A percentile compares a stretch with the other conserved stretches of the same genome.
Evolutionary conservation across 1,139 yeast species (phyloP).

Genomic region (Pichia sp.): DNA sequence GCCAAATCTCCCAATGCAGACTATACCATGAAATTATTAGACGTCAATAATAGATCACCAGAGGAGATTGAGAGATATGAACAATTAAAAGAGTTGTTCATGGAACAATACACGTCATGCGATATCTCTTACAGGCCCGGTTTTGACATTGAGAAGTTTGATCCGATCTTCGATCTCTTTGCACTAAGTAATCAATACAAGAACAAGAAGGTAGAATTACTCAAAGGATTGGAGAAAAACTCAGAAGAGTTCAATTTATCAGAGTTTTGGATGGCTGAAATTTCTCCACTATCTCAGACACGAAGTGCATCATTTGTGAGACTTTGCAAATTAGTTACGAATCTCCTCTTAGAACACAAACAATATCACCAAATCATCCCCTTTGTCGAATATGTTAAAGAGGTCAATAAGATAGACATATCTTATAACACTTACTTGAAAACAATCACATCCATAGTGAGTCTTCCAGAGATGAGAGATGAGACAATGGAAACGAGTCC

Average conservation of each 20-base stretch:
- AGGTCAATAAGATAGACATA: constrained; percentile 2
- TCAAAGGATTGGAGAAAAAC: neutral
- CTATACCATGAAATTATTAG: neutral
- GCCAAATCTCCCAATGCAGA: neutral
- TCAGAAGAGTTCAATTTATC: neutral
- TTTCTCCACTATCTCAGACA: neutral
- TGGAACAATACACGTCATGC: neutral
- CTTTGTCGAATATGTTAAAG: constrained; percentile 5
- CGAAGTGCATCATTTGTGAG: constrained; percentile 3
- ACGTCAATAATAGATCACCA: neutral
- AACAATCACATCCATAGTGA: neutral
- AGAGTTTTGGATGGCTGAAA: neutral
- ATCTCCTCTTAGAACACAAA: neutral
- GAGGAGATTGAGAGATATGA: neutral
- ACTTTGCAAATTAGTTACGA: neutral
- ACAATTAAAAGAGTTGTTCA: constrained; percentile 1
- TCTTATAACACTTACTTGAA: constrained; percentile 3
- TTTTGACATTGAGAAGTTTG: neutral
- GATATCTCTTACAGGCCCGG: constrained; percentile 8
- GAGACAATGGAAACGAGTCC: neutral
- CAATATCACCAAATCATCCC: constrained; percentile 7
- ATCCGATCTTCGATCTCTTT: constrained; percentile 5
- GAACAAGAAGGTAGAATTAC: neutral
- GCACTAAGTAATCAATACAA: constrained; percentile 1
- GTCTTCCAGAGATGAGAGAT: neutral